phyloP scores from a whole-genome alignment of 1,284 basidiomycete genomes.

The Anthracocystis walkeri region DNA sequence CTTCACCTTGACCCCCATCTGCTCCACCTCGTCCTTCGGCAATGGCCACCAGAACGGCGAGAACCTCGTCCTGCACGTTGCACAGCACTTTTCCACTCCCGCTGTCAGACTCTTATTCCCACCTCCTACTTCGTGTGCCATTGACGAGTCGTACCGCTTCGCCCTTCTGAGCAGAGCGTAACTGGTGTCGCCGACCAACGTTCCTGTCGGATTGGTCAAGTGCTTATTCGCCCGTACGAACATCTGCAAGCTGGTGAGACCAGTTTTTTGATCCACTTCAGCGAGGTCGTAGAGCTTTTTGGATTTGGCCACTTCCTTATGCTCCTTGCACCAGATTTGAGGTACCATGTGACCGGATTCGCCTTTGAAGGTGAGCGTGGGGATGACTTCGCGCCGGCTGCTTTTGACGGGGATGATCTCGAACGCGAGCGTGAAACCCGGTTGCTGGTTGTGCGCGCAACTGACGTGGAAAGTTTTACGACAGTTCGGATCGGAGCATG shows the following conservation, averaged over 20 bases:
- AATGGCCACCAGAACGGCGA: slow-evolving; percentile 52
- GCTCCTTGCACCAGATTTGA: slow-evolving; percentile 83
- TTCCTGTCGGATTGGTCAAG: slow-evolving; percentile 68
- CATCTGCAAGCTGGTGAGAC: slow-evolving; percentile 86
- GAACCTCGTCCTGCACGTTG: slow-evolving; percentile 35
- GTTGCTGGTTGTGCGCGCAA: slow-evolving; percentile 85
- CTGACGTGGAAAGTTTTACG: slow-evolving; percentile 83
- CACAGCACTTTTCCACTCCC: slow-evolving; percentile 18
- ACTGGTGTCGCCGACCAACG: slow-evolving; percentile 30
- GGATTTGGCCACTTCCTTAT: slow-evolving; percentile 75
- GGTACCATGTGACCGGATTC: slow-evolving; percentile 84
- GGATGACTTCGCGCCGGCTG: slow-evolving; percentile 70
- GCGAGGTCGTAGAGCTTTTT: slow-evolving; percentile 82
- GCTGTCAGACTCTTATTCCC: slow-evolving; percentile 7
- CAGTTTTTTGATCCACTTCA: slow-evolving; percentile 81
- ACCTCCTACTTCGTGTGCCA: background rate
- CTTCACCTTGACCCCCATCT: slow-evolving; percentile 7
- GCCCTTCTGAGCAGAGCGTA: slow-evolving; percentile 61
- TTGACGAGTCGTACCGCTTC: slow-evolving; percentile 50
- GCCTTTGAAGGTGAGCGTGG: slow-evolving; percentile 84
- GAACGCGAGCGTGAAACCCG: slow-evolving; percentile 82
- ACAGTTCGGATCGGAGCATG: slow-evolving; percentile 80
- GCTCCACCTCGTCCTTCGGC: background rate
- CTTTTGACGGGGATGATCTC: slow-evolving; percentile 82
- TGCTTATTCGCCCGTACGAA: slow-evolving; percentile 87